Evolutionary conservation across 179 eudicot species (phyloP).

Genomic region (Spergularia azorica): DNA sequence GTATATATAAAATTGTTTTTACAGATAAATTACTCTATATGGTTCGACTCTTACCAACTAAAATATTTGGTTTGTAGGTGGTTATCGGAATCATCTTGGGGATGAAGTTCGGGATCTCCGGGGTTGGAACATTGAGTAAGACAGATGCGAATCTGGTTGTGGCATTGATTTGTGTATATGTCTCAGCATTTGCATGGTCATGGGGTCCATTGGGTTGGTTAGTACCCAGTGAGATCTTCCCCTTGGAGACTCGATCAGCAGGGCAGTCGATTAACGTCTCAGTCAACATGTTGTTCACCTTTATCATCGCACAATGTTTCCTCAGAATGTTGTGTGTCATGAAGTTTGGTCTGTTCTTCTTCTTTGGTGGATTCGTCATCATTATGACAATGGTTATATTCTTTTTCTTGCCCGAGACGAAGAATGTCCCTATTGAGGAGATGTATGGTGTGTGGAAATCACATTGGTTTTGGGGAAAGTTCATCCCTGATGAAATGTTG

Average conservation of each 20-base stretch:
- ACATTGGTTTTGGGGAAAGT: conserved; percentile 31
- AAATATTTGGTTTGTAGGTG: conserved; percentile 23
- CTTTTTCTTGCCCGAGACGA: conserved; percentile 31
- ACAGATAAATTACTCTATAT: too few relatives aligned
- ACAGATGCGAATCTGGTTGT: conserved; percentile 10
- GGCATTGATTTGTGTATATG: conserved; percentile 18
- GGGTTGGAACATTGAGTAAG: conserved; percentile 5
- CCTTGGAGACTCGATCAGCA: conserved; percentile 29
- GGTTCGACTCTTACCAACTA: too few relatives aligned
- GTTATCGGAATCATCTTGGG: conserved; percentile 8
- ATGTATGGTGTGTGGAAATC: conserved; percentile 26
- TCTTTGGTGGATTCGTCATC: conserved; percentile 23
- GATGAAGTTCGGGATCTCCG: not conserved
- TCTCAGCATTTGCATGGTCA: conserved; percentile 32
- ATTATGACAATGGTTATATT: conserved; percentile 19
- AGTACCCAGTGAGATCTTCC: conserved; percentile 32
- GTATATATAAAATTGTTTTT: too few relatives aligned
- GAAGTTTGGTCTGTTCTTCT: conserved; percentile 28
- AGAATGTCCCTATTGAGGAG: conserved; percentile 29
- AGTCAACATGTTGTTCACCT: conserved; percentile 35
- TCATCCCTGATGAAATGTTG: conserved; percentile 14
- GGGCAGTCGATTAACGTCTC: conserved; percentile 22
- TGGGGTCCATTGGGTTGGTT: conserved; percentile 37
- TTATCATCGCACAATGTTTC: conserved; percentile 28
- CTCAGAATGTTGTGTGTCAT: conserved; percentile 25